Base-by-base conservation (phyloP, 768 basidiomycete genomes). In the Boletales sp. region DNA sequence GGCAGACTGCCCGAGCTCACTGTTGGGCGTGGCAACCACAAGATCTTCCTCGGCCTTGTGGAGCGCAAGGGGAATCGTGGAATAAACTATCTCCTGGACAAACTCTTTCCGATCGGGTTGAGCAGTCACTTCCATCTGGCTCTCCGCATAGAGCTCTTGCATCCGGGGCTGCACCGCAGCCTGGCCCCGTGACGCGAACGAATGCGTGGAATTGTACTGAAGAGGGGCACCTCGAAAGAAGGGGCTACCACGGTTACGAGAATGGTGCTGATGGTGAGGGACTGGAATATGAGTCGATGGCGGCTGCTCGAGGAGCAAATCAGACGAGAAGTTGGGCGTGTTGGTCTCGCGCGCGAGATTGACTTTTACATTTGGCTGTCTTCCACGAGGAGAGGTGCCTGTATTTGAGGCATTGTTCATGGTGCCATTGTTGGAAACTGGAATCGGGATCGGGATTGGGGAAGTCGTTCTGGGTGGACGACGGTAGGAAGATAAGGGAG, bases 1-100 rank as follows among this genome's bases (percentile, higher is more conserved):
- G 12, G 46, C 33, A 34, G 58, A 50, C 13, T 60, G 65, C 8
- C 62, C 63, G 18, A 51, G 54, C 33, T 67, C 62, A 46, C 28
- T 33, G 31, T 58, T 31, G 37, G 42, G 50, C 3, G 50, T 54
- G 11, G 32, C 50, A 12, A 60, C 54, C 8, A 53, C 61, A 35
- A 59, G 56, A 32, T 59, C 63, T 43, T 61, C 57, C 46, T 70
- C 69, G 0, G 70, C 68, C 31, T 74, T 72, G 14, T 63, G 60
- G 13, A 85, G 63, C 0, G 77, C 76, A 15, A 80, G 68, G 0
- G 86, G 86, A 48, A 87, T 82, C 12, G 79, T 79, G 12, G 83
- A 85, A 43, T 73, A 70, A 28, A 87, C 81, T 15, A 78, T 75
- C 64, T 87, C 84, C 6, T 69, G 77, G 6, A 79, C 60, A 57